phyloP scores from a whole-genome alignment of 352 stramenopile species.

The Pythium monospermum region DNA sequence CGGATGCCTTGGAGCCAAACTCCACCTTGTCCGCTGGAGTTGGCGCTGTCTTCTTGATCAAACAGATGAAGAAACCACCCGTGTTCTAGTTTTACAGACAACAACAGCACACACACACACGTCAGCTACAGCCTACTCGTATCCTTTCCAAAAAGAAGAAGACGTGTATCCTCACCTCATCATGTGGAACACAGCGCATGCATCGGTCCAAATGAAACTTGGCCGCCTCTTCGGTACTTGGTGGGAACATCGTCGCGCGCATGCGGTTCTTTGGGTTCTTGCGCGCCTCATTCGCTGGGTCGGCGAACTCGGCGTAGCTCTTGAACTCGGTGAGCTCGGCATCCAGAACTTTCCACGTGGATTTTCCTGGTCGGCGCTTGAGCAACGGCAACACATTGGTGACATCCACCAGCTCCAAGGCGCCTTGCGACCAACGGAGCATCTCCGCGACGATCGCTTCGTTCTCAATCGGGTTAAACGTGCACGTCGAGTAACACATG shows the following conservation, averaged over 20 bases:
- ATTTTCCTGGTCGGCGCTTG: slow-evolving; percentile 82
- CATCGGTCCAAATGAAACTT: slow-evolving; percentile 90
- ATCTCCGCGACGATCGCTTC: slow-evolving; percentile 98
- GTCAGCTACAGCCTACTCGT: too few relatives aligned
- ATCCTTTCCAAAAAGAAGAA: too few relatives aligned
- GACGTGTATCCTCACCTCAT: too few relatives aligned
- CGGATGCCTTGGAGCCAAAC: background rate
- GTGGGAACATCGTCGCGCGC: slow-evolving; percentile 87
- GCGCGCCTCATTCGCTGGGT: slow-evolving; percentile 46
- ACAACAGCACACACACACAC: background rate
- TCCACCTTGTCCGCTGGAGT: slow-evolving; percentile 36
- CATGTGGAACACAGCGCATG: slow-evolving; percentile 96
- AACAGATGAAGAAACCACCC: slow-evolving; percentile 98
- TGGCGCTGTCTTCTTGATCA: slow-evolving; percentile 90
- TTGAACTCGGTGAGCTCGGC: slow-evolving; percentile 78
- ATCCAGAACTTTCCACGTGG: slow-evolving; percentile 92
- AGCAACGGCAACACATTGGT: slow-evolving; percentile 74
- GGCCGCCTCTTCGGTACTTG: slow-evolving; percentile 63
- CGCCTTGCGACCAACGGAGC: slow-evolving; percentile 87
- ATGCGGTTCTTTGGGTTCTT: slow-evolving; percentile 83
- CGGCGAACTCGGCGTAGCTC: slow-evolving; percentile 61
- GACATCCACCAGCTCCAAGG: slow-evolving; percentile 91
- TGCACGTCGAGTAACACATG: slow-evolving; percentile 98
- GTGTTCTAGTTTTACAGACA: slow-evolving; percentile 72
- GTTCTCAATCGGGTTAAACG: slow-evolving; percentile 99